Conservation (phyloP, 768 basidiomycete genomes). For the Leccinum aurantiacum region DNA sequence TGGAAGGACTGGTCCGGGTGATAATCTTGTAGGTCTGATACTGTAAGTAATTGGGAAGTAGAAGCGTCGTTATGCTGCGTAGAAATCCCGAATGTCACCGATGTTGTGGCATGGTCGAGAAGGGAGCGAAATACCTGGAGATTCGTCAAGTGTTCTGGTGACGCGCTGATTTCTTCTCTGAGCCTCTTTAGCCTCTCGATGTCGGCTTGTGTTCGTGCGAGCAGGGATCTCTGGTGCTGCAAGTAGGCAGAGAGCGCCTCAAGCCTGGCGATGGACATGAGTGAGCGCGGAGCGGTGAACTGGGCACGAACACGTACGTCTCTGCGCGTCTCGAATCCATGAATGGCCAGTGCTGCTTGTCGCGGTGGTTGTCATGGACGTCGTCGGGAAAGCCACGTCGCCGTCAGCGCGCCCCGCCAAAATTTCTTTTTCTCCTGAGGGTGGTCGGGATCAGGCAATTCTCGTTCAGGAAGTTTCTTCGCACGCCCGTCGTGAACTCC, state of each 20-base stretch:
- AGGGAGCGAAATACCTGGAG: conserved; percentile 34
- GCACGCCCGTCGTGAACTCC: conserved; percentile 16
- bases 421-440: conserved; percentile 22
- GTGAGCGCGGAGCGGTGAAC: conserved; percentile 1
- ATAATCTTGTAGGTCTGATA: conserved; percentile 49
- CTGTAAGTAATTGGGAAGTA: conserved; percentile 32
- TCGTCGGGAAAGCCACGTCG: conserved; percentile 10
- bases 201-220: conserved; percentile 62
- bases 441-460: background rate
- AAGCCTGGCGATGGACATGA: conserved; percentile 19
- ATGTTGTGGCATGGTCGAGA: conserved; percentile 13
- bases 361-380: conserved; percentile 35
- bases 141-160: conserved; percentile 36
- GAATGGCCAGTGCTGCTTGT: conserved; percentile 18
- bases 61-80: conserved; percentile 14
- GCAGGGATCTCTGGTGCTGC: conserved; percentile 55
- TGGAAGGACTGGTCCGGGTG: conserved; percentile 41
- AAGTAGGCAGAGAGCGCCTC: conserved; percentile 70
- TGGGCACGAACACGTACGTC: conserved; percentile 25
- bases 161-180: conserved; percentile 37
- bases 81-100: conserved; percentile 15
- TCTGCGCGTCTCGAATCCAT: conserved; percentile 38
- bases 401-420: conserved; percentile 21
- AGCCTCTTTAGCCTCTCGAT: conserved; percentile 54
- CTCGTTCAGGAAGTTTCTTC: conserved; percentile 23